Conservation (phyloP, 257 asterid genomes). For the Solanum pennellii region DNA sequence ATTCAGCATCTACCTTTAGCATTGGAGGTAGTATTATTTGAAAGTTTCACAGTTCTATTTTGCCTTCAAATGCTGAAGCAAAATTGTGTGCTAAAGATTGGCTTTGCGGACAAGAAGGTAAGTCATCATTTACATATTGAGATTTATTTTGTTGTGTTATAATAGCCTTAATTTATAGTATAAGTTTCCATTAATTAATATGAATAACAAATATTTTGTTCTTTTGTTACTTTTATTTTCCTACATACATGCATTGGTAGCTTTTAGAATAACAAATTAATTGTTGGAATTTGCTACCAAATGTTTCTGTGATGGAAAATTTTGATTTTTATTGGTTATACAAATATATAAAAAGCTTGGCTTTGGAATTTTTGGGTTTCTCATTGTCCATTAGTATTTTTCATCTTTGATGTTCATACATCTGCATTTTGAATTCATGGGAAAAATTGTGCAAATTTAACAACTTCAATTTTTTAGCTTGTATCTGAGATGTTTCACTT, state of each 20-base stretch:
- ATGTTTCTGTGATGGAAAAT: background rate
- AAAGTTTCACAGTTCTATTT: no score
- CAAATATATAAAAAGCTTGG: background rate
- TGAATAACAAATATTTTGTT: background rate
- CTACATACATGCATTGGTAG: background rate
- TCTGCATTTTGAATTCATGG: background rate
- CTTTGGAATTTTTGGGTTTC: background rate
- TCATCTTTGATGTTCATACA: background rate
- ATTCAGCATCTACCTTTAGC: no score
- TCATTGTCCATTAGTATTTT: background rate
- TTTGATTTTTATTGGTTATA: background rate
- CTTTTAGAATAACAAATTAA: background rate
- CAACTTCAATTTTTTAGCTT: background rate
- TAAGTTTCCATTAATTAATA: background rate
- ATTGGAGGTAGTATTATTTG: no score
- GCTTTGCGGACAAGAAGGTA: no score
- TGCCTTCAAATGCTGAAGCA: no score
- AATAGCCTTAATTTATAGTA: no score
- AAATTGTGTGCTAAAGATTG: no score
- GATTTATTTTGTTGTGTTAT: no score
- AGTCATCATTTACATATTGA: no score
- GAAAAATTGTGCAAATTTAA: background rate
- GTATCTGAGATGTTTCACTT: background rate
- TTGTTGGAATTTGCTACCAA: background rate
- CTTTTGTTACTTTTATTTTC: background rate